Conservation (phyloP, 1,139 yeast species). For the Zygosaccharomyces sapae region DNA sequence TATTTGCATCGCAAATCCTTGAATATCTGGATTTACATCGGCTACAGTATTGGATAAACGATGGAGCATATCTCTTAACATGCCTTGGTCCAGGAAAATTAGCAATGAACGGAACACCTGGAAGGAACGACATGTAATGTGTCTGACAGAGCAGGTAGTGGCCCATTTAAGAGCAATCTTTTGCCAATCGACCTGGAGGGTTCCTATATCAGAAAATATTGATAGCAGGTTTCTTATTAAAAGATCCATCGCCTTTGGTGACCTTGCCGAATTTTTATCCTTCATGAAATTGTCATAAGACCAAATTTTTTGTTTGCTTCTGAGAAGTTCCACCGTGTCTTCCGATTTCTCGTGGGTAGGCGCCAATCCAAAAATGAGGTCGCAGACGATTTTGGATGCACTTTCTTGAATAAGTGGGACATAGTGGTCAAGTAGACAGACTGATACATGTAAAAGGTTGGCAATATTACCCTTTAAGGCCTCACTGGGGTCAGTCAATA, state of each 20-base stretch:
- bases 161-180: conserved; percentile 87
- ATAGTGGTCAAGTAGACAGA: conserved; percentile 84
- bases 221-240: conserved; percentile 62
- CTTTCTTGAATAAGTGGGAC: conserved; percentile 77
- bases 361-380: conserved; percentile 65
- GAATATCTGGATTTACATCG: conserved; percentile 83
- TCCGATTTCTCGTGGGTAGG: conserved; percentile 51
- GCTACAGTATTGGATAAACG: conserved; percentile 92
- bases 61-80: conserved; percentile 92
- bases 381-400: conserved; percentile 70
- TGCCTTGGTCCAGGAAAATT: conserved; percentile 73
- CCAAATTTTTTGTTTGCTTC: conserved; percentile 62
- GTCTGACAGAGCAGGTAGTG: conserved; percentile 94
- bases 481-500: conserved; percentile 58
- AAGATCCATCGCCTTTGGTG: conserved; percentile 85
- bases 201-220: conserved; percentile 50
- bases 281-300: conserved; percentile 78
- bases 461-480: conserved; percentile 59
- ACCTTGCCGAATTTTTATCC: conserved; percentile 75
- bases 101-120: conserved; percentile 83
- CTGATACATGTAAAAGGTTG: conserved; percentile 69
- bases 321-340: conserved; percentile 51
- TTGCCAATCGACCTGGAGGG: conserved; percentile 79
- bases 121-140: conserved; percentile 92
- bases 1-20: conserved; percentile 96